Conservation (phyloP, 176 grass and related monocot genomes). For the Miscanthus lutarioriparius region DNA sequence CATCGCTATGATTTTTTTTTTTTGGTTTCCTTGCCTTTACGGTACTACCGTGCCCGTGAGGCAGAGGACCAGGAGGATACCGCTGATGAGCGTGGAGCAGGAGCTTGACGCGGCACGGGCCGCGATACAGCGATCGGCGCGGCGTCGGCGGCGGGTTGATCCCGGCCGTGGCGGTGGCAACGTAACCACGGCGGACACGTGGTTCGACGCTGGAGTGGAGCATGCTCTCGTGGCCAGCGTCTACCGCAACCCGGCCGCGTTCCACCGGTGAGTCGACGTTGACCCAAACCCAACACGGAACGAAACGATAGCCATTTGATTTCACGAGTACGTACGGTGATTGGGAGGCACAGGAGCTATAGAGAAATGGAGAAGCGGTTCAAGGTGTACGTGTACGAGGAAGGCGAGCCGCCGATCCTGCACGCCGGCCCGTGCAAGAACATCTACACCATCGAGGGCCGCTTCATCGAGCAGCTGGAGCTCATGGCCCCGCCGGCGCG, state of each 20-base stretch:
- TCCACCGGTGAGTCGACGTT: constrained; percentile 34
- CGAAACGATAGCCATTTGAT: no score
- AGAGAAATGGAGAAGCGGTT: no score
- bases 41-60: no score
- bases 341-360: not conserved
- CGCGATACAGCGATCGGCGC: constrained; percentile 26
- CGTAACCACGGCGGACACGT: not conserved
- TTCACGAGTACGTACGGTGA: not conserved
- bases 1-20: no score
- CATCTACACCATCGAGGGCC: no score
- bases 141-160: not conserved
- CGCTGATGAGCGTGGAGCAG: constrained; percentile 13
- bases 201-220: constrained; percentile 26
- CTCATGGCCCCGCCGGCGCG: no score
- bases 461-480: no score
- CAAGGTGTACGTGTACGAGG: no score
- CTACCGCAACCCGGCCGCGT: constrained; percentile 50
- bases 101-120: constrained; percentile 39
- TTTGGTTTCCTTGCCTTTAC: no score
- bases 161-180: not conserved
- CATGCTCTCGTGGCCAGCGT: constrained; percentile 17
- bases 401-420: no score
- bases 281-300: not conserved
- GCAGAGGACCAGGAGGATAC: not conserved
- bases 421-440: no score